A percentile compares a stretch with the other conserved stretches of the same genome.
Evolutionary conservation across 768 basidiomycete genomes (phyloP).

Genomic region (Suillus occidentalis): DNA sequence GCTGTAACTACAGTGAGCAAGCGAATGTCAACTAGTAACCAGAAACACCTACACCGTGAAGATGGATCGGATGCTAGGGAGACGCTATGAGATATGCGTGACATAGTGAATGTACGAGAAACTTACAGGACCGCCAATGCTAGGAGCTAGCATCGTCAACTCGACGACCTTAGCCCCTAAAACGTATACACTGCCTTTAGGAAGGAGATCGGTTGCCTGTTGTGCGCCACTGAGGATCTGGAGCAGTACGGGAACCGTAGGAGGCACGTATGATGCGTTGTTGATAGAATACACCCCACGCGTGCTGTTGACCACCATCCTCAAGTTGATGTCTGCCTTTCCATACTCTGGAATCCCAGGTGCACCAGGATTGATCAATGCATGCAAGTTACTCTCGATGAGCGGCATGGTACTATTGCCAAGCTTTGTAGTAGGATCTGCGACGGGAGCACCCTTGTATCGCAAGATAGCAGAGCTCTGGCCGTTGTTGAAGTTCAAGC

Average conservation of each 20-base stretch:
- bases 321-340: slow-evolving; percentile 41
- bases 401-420: slow-evolving; percentile 32
- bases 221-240: slow-evolving; percentile 45
- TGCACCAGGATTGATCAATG: slow-evolving; percentile 31
- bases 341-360: slow-evolving; percentile 41
- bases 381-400: slow-evolving; percentile 40
- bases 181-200: slow-evolving; percentile 23
- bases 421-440: slow-evolving; percentile 42
- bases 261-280: slow-evolving; percentile 20
- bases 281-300: slow-evolving; percentile 18
- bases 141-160: slow-evolving; percentile 16
- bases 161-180: slow-evolving; percentile 30
- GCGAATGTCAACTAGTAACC: neutral
- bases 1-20: slow-evolving; percentile 11
- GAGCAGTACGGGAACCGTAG: slow-evolving; percentile 42
- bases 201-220: slow-evolving; percentile 29
- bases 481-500: slow-evolving; percentile 32
- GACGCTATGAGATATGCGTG: slow-evolving; percentile 4
- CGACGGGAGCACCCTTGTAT: slow-evolving; percentile 44
- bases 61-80: slow-evolving; percentile 28
- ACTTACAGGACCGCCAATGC: slow-evolving; percentile 25
- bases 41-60: slow-evolving; percentile 26
- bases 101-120: neutral
- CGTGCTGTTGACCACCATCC: slow-evolving; percentile 13
- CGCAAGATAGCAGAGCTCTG: slow-evolving; percentile 53